Evolutionary conservation across 768 basidiomycete genomes (phyloP).

Genomic region (Mycena chlorophos): DNA sequence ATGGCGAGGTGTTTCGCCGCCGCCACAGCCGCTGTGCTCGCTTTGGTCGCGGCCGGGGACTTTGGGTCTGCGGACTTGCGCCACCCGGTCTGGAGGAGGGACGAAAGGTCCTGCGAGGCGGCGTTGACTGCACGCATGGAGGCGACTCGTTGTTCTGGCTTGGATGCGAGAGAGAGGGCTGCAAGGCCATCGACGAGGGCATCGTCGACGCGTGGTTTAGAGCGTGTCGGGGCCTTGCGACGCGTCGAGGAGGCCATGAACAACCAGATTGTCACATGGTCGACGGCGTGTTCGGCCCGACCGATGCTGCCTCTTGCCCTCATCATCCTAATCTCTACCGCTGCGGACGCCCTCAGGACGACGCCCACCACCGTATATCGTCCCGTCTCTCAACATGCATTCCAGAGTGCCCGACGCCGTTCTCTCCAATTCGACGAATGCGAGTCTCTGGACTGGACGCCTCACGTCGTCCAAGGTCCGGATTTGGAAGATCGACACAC

Average conservation of each 20-base stretch:
- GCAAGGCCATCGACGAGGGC: slow-evolving; percentile 9
- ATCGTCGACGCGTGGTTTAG: slow-evolving; percentile 17
- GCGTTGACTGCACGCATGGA: slow-evolving; percentile 69
- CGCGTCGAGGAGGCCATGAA: slow-evolving; percentile 13
- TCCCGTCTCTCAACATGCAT: slow-evolving; percentile 51
- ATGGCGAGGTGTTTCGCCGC: slow-evolving; percentile 46
- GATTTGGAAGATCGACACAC: slow-evolving; percentile 81
- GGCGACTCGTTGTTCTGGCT: slow-evolving; percentile 36
- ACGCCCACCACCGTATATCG: slow-evolving; percentile 59
- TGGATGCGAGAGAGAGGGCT: slow-evolving; percentile 17
- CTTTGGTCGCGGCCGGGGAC: slow-evolving; percentile 30
- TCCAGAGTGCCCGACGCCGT: slow-evolving; percentile 53
- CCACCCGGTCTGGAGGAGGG: slow-evolving; percentile 59
- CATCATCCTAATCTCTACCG: neutral
- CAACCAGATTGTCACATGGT: neutral
- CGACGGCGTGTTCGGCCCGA: no score
- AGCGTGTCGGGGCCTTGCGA: slow-evolving; percentile 11
- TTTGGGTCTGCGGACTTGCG: slow-evolving; percentile 41
- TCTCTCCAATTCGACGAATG: slow-evolving; percentile 52
- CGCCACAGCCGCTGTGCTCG: slow-evolving; percentile 37
- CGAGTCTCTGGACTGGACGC: slow-evolving; percentile 66
- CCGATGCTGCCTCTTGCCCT: slow-evolving; percentile 7
- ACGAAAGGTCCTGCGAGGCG: slow-evolving; percentile 58
- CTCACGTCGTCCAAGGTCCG: slow-evolving; percentile 64
- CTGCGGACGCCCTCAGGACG: slow-evolving; percentile 37